These are phyloP conservation scores for Skeletonema grethae DNA, from an alignment of 108 stramenopile genomes.

Conservation along the genomic window DNA sequence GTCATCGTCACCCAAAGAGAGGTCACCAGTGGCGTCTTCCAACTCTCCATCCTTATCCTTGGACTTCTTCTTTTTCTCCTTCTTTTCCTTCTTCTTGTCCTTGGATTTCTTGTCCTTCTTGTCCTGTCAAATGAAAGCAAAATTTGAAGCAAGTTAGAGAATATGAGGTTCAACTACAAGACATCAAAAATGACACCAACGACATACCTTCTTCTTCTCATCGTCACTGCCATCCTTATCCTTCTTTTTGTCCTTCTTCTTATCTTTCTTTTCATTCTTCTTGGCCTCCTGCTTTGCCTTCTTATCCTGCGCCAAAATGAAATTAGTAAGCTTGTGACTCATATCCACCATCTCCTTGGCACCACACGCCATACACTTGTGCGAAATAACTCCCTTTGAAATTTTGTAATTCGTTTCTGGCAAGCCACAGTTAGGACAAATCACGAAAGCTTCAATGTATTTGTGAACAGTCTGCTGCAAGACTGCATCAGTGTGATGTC, in stretches of 20 bases:
- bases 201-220: constrained; percentile 65
- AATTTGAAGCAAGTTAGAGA: neutral
- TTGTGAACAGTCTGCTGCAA: constrained; percentile 90
- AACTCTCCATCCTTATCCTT: constrained; percentile 67
- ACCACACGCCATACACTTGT: constrained; percentile 98
- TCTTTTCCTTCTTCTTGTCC: constrained; percentile 61
- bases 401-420: constrained; percentile 99
- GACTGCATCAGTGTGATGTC: constrained; percentile 89
- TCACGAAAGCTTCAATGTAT: constrained; percentile 95
- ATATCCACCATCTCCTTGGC: constrained; percentile 97
- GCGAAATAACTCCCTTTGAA: constrained; percentile 86
- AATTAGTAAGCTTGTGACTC: constrained; percentile 94
- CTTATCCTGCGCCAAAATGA: constrained; percentile 89
- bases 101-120: constrained; percentile 79
- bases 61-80: constrained; percentile 54
- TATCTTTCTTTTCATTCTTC: constrained; percentile 60
- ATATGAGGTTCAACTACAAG: neutral
- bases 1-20: constrained; percentile 56
- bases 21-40: constrained; percentile 51
- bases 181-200: neutral
- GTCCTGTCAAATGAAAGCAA: constrained; percentile 39
- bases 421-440: constrained; percentile 95
- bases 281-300: constrained; percentile 83
- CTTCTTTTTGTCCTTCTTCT: constrained; percentile 56
- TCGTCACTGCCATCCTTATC: constrained; percentile 50